phyloP scores from a whole-genome alignment of 805 yeast genomes.

The Candida railenensis region DNA sequence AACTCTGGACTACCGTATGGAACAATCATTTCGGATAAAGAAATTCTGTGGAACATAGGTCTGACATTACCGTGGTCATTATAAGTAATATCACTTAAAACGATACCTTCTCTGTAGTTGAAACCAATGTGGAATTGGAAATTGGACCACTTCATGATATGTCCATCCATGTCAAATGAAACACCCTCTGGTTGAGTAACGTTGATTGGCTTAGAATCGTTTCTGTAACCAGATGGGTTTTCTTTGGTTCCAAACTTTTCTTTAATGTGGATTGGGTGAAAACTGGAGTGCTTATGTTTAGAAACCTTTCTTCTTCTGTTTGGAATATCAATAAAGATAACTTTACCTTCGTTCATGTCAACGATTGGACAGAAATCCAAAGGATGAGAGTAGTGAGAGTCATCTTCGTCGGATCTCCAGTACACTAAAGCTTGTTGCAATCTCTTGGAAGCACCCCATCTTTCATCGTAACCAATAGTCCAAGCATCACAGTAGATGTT shows the following conservation, averaged over 20 bases:
- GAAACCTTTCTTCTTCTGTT: slow-evolving; percentile 70
- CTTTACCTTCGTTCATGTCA: slow-evolving; percentile 68
- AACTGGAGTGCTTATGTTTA: slow-evolving; percentile 65
- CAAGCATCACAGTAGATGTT: slow-evolving; percentile 65
- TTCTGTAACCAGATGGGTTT: slow-evolving; percentile 53
- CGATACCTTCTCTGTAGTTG: slow-evolving; percentile 85
- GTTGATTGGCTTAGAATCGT: slow-evolving; percentile 62
- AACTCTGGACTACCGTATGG: slow-evolving; percentile 79
- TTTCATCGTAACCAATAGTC: slow-evolving; percentile 70
- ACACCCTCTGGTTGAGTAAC: slow-evolving; percentile 83
- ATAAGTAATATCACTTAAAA: slow-evolving; percentile 68
- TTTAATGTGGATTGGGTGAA: slow-evolving; percentile 63
- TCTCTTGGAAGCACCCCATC: slow-evolving; percentile 76
- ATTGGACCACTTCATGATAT: slow-evolving; percentile 74
- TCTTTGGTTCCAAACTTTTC: slow-evolving; percentile 54
- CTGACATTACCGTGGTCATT: slow-evolving; percentile 74
- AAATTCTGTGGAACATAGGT: slow-evolving; percentile 76
- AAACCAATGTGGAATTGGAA: slow-evolving; percentile 78
- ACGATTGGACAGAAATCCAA: slow-evolving; percentile 81
- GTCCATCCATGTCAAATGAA: slow-evolving; percentile 68
- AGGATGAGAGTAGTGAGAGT: slow-evolving; percentile 73
- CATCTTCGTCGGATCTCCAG: slow-evolving; percentile 74
- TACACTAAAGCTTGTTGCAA: slow-evolving; percentile 80
- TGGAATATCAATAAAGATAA: slow-evolving; percentile 74
- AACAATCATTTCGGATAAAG: slow-evolving; percentile 80